Conservation (phyloP, 257 asterid species). For the Jaltomata sinuosa region DNA sequence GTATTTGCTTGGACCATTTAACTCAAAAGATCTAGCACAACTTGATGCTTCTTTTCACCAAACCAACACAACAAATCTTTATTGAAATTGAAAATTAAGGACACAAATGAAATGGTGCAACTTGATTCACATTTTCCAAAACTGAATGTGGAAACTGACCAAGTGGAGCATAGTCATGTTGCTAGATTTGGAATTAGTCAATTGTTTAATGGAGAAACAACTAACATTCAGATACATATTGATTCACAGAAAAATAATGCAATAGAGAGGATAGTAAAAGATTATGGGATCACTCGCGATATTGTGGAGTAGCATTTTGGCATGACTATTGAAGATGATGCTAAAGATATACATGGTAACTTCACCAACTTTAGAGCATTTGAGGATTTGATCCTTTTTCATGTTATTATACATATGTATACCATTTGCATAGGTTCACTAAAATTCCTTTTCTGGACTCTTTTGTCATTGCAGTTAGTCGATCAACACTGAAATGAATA, state of each 20-base stretch:
- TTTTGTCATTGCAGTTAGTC: neutral
- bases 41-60: neutral
- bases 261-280: neutral
- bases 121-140: too few species aligned
- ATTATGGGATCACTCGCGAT: neutral
- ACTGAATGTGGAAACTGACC: neutral
- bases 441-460: neutral
- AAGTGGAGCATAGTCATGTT: neutral
- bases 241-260: neutral
- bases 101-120: neutral
- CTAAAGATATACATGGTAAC: neutral
- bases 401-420: neutral
- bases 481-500: neutral
- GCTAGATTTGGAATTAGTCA: neutral
- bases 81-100: neutral
- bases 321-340: neutral
- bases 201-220: neutral
- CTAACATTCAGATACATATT: neutral
- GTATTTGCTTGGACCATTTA: neutral
- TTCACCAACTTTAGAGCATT: neutral
- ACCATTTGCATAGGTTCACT: neutral
- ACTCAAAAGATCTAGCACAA: neutral
- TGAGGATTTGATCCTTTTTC: neutral
- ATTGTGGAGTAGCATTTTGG: neutral
- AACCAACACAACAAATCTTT: too few species aligned